Conservation (phyloP, 345 rosid genomes). For the Balakata baccata region DNA sequence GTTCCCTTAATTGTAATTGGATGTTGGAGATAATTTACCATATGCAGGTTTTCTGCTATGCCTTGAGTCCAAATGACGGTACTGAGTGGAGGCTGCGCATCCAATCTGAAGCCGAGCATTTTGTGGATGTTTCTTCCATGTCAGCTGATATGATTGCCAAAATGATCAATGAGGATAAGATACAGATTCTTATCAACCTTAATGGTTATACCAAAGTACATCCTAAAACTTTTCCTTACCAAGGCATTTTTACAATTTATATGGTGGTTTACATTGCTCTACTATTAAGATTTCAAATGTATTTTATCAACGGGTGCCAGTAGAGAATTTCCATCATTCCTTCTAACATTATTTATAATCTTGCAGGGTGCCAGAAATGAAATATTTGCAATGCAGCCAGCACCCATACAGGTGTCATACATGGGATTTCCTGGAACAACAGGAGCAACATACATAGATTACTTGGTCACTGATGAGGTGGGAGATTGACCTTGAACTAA, state of each 20-base stretch:
- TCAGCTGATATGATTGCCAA: slow-evolving; percentile 82
- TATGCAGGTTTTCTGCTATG: slow-evolving; percentile 87
- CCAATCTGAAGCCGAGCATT: slow-evolving; percentile 89
- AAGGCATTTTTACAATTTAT: not conserved
- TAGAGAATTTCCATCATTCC: not conserved
- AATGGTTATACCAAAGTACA: slow-evolving; percentile 95
- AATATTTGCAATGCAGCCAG: slow-evolving; percentile 97
- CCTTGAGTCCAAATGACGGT: slow-evolving; percentile 88
- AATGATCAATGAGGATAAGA: slow-evolving; percentile 74
- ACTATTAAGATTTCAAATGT: no score
- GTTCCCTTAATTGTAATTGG: slow-evolving; percentile 5
- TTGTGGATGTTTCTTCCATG: slow-evolving; percentile 84
- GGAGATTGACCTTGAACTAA: not conserved
- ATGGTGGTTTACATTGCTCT: no score
- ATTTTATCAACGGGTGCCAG: no score
- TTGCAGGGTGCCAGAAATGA: slow-evolving; percentile 97
- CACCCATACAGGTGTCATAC: slow-evolving; percentile 94
- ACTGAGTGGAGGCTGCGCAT: slow-evolving; percentile 96
- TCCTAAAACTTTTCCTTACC: not conserved
- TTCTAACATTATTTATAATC: not conserved
- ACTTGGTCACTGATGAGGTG: slow-evolving; percentile 98
- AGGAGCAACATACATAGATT: slow-evolving; percentile 89
- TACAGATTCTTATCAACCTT: slow-evolving; percentile 86
- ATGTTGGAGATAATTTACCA: slow-evolving; percentile 10
- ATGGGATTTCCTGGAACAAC: slow-evolving; percentile 99